Base-by-base conservation (phyloP, 768 basidiomycete genomes). In the Myochromella boudieri region DNA sequence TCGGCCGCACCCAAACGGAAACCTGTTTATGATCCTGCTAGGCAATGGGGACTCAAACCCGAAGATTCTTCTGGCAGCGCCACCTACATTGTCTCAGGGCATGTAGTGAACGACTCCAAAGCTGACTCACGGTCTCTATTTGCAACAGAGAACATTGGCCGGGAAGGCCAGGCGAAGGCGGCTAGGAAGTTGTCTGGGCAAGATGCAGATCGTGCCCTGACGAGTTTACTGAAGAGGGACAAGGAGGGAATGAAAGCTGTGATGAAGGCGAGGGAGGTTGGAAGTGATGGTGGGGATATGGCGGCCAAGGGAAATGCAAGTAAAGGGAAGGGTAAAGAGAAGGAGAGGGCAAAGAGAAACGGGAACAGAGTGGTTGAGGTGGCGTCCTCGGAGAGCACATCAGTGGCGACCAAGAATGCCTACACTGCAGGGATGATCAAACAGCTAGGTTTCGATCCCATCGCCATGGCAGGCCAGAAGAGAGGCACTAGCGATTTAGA, bases 71-170 rank as follows among this genome's bases (percentile, higher is more conserved):
- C 59, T 7, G 60, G 65, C n/a, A 65, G 66, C 12, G 68, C 84
- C 43, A 91, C 91, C 6, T 97, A 95, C 58, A 74, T 95, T 34
- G 74, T 95, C 17, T 83, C 84, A 0, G 91, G 92, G 2, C 88
- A 91, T 48, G 71, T 91, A 43, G 75, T 93, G 8, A 74, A 77
- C 25, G 80, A 76, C 15, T 61, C 68, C 2, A 60, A 59, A 24
- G 48, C 60, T 2, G 72, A 72, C 44, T 59, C 68, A 11, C 58
- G 64, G 32, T 69, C 74, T 12, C 56, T 87, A 54, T 84, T 78
- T 51, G 60, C 83, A 3, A 61, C 74, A 1, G 94, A 95, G 65
- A 82, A 71, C 47, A 71, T 94, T 29, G 92, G 92, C 1, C 74
- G 93, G 14, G 86, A 86, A 44, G 85, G 85, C 2, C 88, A 92